A percentile compares a stretch with the other conserved stretches of the same genome.
phyloP scores from a whole-genome alignment of 768 basidiomycete genomes.

The Chalciporus sphaerocephalus region DNA sequence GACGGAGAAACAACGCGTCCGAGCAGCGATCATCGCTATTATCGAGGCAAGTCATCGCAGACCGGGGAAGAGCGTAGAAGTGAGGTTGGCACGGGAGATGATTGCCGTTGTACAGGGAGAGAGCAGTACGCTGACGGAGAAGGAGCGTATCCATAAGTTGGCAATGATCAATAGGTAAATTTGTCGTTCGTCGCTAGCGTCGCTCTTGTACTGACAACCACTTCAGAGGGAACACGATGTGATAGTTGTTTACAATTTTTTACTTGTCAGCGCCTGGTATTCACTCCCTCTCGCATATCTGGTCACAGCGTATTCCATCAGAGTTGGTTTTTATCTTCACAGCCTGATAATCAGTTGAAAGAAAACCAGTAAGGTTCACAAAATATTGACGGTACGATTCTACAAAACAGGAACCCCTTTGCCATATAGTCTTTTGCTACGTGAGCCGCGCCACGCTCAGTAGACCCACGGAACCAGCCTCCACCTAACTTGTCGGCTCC shows the following conservation, averaged over 20 bases:
- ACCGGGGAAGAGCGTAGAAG: conserved; percentile 54
- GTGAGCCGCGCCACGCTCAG: conserved; percentile 3
- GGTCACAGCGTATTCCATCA: too few species aligned
- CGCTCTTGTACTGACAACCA: conserved; percentile 1
- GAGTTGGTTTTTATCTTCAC: too few species aligned
- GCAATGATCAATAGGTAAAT: conserved; percentile 80
- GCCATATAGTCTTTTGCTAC: too few species aligned
- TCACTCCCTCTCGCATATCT: too few species aligned
- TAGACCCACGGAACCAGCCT: conserved; percentile 11
- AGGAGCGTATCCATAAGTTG: conserved; percentile 57
- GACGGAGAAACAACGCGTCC: conserved; percentile 74
- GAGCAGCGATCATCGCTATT: conserved; percentile 69
- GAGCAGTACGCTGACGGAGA: conserved; percentile 55
- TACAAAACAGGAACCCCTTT: background rate
- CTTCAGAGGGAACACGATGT: conserved; percentile 23
- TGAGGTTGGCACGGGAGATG: conserved; percentile 76
- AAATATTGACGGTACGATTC: too few species aligned
- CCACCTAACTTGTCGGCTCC: conserved; percentile 9
- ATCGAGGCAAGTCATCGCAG: conserved; percentile 55
- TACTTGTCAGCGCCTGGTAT: too few species aligned
- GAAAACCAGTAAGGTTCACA: too few species aligned
- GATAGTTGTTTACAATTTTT: conserved; percentile 1
- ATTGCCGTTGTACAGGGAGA: conserved; percentile 64
- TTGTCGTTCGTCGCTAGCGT: background rate
- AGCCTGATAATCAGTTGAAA: too few species aligned